Percentiles rank a stretch among this genome's conserved stretches.
phyloP scores from a whole-genome alignment of 1,139 yeast genomes.

The Magnusiomyces starmeri region DNA sequence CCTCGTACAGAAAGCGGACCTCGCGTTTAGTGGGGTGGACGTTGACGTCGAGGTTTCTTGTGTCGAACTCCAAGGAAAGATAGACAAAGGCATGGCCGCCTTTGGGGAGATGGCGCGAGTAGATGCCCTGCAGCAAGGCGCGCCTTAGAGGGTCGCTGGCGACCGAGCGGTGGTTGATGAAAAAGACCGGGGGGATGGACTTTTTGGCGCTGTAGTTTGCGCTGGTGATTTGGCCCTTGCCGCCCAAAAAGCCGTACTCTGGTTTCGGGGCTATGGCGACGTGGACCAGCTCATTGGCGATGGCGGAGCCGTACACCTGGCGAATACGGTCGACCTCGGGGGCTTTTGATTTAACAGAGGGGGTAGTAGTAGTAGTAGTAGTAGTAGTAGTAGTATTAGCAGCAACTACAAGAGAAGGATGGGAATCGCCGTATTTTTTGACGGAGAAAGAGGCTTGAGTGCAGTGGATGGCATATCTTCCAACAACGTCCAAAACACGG shows the following conservation, averaged over 20 bases:
- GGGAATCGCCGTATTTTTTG: constrained; percentile 60
- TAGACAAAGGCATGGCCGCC: constrained; percentile 77
- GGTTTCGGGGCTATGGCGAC: constrained; percentile 33
- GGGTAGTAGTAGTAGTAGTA: too few relatives aligned
- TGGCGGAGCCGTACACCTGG: constrained; percentile 58
- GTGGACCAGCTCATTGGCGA: constrained; percentile 59
- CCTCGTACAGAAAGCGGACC: constrained; percentile 79
- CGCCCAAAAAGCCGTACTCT: constrained; percentile 43
- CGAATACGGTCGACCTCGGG: constrained; percentile 57
- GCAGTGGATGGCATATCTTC: constrained; percentile 75
- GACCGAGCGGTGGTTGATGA: constrained; percentile 79
- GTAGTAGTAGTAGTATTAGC: constrained; percentile 28
- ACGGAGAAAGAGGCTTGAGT: constrained; percentile 66
- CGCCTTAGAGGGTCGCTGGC: constrained; percentile 72
- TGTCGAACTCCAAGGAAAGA: constrained; percentile 54
- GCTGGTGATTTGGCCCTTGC: constrained; percentile 59
- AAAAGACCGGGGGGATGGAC: constrained; percentile 60
- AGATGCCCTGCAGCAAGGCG: constrained; percentile 53
- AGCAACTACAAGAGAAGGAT: constrained; percentile 24
- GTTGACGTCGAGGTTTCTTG: constrained; percentile 78
- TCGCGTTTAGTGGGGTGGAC: constrained; percentile 95
- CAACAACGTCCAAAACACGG: constrained; percentile 73
- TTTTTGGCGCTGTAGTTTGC: constrained; percentile 69
- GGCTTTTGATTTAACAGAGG: neutral
- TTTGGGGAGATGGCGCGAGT: constrained; percentile 64